Base-by-base conservation (phyloP, 176 grass and related monocot genomes). In the Triticum dicoccoides region DNA sequence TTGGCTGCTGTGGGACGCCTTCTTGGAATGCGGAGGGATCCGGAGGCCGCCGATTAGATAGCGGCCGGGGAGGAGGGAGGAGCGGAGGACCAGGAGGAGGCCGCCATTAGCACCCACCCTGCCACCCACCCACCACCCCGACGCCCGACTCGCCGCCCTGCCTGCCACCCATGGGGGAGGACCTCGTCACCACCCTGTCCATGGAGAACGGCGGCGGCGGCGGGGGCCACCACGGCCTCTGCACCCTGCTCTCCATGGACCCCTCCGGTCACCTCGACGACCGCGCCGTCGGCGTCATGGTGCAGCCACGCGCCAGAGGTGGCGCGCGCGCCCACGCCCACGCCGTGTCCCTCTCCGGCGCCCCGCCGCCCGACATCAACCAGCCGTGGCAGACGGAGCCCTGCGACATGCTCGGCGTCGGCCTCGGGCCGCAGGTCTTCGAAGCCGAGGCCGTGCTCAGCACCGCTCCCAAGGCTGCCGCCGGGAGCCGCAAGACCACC, bases 231-330 rank as follows among this genome's bases (percentile, higher is more conserved):
- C 90, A 97, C 85, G 70, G 85, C 81, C 93, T 91, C 73, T 98
- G 93, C 96, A 98, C 96, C 73, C 86, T 98, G 81, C 93, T 98
- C 79, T 98, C 96, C 77, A 99, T 99, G 97, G 97, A 99, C 72
- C 90, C 94, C 39, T 88, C 92, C 30, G 94, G 93, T 51, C 84
- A 83, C 88, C 91, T 85, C 73, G 89, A 93, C 67, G 91, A 92
- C 65, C 85, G 77, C 21, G 91, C 79, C 73, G 90, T 88, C 85
- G 87, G 88, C 86, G 82, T 78, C 90, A 87, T 92, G 90, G 74
- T 95, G 85, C 88, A 95, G 87, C 75, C 91, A 68, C 89, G 87
- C 76, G 38, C 78, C 70, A 71, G 75, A 27, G 85, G 6, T 49
- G 73, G 69, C 69, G 89, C 44, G 80, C 86, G 82, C 37, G 8